Conservation (phyloP, 208 protist genomes). For the Acanthamoeba lugdunensis region DNA sequence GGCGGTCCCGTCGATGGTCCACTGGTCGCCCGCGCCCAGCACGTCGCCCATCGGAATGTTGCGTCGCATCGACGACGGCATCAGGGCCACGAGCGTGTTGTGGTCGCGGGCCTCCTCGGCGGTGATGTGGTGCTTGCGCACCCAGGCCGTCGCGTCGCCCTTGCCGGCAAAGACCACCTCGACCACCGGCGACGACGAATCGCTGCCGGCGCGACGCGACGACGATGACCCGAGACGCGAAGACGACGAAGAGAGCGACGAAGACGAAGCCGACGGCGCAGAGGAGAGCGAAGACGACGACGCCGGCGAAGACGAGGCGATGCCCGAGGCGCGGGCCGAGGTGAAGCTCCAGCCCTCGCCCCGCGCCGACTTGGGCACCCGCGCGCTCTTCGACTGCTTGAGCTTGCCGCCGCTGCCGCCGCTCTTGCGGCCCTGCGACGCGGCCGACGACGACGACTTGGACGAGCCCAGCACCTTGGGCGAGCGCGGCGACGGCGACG, state of each 20-base stretch:
- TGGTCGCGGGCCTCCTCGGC: conserved; percentile 27
- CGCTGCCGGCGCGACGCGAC: not conserved
- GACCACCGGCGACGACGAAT: not conserved
- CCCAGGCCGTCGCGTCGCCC: not conserved
- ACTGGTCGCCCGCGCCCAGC: not conserved
- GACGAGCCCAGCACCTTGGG: conserved; percentile 6
- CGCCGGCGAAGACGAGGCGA: not conserved
- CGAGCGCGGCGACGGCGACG: too few species aligned
- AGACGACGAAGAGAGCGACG: not conserved
- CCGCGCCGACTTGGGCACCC: not conserved
- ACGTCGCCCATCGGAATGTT: conserved; percentile 46
- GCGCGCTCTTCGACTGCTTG: conserved; percentile 18
- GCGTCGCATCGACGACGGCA: conserved; percentile 42
- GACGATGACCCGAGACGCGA: not conserved
- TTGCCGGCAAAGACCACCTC: not conserved
- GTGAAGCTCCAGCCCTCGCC: conserved; percentile 5
- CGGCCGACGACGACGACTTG: not conserved
- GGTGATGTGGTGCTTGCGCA: conserved; percentile 52
- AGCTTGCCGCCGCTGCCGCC: not conserved
- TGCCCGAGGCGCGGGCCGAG: not conserved
- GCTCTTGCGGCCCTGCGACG: not conserved
- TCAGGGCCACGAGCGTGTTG: conserved; percentile 32
- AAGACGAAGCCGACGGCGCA: not conserved
- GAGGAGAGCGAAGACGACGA: not conserved
- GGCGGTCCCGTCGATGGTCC: not conserved